Conservation (phyloP, 768 basidiomycete species). For the Boletus subparvulus region DNA sequence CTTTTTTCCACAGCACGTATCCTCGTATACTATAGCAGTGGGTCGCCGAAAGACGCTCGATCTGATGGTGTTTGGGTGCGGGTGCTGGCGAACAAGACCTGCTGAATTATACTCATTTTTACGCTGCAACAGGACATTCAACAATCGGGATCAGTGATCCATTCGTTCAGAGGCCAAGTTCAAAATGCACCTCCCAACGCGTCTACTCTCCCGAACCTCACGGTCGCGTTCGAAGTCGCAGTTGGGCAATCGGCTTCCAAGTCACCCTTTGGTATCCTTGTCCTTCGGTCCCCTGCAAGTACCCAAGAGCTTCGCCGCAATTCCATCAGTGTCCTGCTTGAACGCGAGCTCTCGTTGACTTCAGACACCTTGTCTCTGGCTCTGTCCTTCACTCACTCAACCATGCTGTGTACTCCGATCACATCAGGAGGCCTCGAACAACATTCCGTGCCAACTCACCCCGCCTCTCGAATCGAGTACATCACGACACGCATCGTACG, state of each 20-base stretch:
- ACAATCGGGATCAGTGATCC: slow-evolving; percentile 11
- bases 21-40: slow-evolving; percentile 16
- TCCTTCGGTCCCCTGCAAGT: slow-evolving; percentile 10
- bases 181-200: slow-evolving; percentile 8
- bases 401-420: slow-evolving; percentile 14
- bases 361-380: slow-evolving; percentile 16
- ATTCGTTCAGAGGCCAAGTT: slow-evolving; percentile 6
- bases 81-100: neutral
- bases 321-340: slow-evolving; percentile 12
- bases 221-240: slow-evolving; percentile 21
- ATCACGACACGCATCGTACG: slow-evolving; percentile 24
- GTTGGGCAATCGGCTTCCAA: slow-evolving; percentile 2
- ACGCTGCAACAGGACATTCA: slow-evolving; percentile 17
- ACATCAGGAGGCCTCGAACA: neutral
- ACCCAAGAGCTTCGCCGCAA: slow-evolving; percentile 2
- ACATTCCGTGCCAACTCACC: neutral
- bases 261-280: slow-evolving; percentile 10
- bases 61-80: slow-evolving; percentile 21
- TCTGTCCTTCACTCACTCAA: slow-evolving; percentile 25
- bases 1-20: slow-evolving; percentile 23
- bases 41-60: slow-evolving; percentile 6
- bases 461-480: slow-evolving; percentile 14
- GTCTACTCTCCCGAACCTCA: slow-evolving; percentile 20
- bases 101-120: neutral
- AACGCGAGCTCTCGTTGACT: slow-evolving; percentile 16